Conservation (phyloP, 106 monocot genomes). For the Dioscorea alata region DNA sequence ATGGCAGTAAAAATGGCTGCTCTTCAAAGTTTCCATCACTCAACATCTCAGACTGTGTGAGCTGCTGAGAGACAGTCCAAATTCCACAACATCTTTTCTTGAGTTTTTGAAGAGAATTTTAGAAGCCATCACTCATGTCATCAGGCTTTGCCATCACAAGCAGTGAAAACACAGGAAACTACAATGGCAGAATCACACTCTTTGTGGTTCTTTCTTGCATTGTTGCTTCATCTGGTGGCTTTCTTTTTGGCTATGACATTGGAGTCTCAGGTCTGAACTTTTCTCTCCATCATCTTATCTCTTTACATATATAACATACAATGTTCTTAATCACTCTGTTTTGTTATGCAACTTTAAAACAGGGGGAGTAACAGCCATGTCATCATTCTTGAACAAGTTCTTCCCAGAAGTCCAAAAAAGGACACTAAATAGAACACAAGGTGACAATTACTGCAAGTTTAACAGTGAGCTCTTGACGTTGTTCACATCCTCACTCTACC, state of each 20-base stretch:
- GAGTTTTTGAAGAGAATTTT: too few species aligned
- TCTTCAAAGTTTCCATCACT: too few species aligned
- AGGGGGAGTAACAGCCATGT: slow-evolving; percentile 39
- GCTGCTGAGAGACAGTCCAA: too few species aligned
- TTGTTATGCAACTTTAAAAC: neutral
- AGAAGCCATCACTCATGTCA: too few species aligned
- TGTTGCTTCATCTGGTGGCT: slow-evolving; percentile 1
- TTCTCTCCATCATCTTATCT: neutral
- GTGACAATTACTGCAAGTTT: slow-evolving; percentile 34
- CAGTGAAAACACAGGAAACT: neutral
- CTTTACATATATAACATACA: neutral
- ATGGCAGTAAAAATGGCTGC: too few species aligned
- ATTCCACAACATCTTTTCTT: too few species aligned
- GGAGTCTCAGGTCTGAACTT: slow-evolving; percentile 8
- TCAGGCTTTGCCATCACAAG: too few species aligned
- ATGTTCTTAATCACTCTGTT: neutral
- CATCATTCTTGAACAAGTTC: slow-evolving; percentile 27
- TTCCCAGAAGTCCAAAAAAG: slow-evolving; percentile 19
- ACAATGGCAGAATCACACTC: neutral
- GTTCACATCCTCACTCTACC: slow-evolving; percentile 32
- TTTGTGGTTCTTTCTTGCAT: slow-evolving; percentile 5
- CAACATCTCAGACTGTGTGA: too few species aligned
- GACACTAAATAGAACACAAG: neutral
- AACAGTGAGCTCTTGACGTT: slow-evolving; percentile 26
- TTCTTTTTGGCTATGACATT: slow-evolving; percentile 20